Evolutionary conservation across 2,329 filamentous ascomycete genomes (phyloP).

Genomic region (Diaporthe longicolla): DNA sequence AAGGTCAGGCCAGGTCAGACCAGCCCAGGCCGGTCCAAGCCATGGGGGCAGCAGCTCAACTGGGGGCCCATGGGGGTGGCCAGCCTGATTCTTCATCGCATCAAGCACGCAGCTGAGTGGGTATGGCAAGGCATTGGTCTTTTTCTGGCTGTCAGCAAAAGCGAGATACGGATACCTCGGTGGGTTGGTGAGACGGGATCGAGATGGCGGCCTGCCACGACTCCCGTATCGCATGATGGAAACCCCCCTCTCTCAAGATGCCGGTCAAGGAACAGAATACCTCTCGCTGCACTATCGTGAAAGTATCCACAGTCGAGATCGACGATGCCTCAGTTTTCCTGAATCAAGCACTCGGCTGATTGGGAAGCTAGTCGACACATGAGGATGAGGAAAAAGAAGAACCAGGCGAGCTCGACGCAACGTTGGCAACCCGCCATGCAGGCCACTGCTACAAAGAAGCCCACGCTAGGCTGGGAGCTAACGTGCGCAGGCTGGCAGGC

Average conservation of each 20-base stretch:
- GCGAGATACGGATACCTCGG: neutral
- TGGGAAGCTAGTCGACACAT: neutral
- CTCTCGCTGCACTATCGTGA: constrained; percentile 11
- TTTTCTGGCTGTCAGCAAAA: constrained; percentile 3
- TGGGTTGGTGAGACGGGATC: constrained; percentile 16
- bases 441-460: neutral
- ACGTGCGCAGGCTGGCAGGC: constrained; percentile 1
- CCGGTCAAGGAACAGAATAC: neutral
- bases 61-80: neutral
- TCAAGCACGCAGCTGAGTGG: neutral
- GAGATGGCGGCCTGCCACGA: constrained; percentile 14
- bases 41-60: constrained; percentile 3
- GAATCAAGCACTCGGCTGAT: constrained; percentile 1
- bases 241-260: neutral
- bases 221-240: neutral
- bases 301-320: constrained; percentile 1
- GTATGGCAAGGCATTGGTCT: neutral
- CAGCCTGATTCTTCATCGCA: neutral
- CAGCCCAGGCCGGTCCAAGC: neutral
- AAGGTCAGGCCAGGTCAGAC: constrained; percentile 4
- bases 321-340: constrained; percentile 19
- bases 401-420: neutral
- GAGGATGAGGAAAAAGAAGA: neutral
- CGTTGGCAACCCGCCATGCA: constrained; percentile 16
- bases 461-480: constrained; percentile 9